These are phyloP conservation scores for Selaginella tamariscina DNA, from an alignment of 75 land plant species.

Conservation along the genomic window DNA sequence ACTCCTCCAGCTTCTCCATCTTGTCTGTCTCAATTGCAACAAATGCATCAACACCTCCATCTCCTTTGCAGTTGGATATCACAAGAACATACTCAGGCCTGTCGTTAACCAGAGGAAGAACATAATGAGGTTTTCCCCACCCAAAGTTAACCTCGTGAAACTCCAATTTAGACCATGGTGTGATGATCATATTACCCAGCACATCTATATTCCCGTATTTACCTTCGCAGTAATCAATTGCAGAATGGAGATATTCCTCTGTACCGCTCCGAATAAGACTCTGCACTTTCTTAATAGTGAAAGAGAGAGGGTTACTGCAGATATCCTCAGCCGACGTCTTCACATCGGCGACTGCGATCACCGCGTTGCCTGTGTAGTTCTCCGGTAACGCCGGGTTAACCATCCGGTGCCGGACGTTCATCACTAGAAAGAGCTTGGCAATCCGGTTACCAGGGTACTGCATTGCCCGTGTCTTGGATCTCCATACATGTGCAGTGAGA, in stretches of 20 bases:
- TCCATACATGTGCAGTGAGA: slow-evolving; percentile 1
- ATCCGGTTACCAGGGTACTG: neutral
- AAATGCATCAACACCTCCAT: slow-evolving; percentile 2
- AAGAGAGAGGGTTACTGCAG: neutral
- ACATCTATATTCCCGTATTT: neutral
- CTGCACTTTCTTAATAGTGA: neutral
- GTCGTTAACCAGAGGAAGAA: neutral
- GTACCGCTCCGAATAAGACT: neutral
- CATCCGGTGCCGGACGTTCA: slow-evolving; percentile 5
- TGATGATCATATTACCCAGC: slow-evolving; percentile 7
- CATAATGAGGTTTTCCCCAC: slow-evolving; percentile 5
- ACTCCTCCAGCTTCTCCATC: slow-evolving; percentile 1
- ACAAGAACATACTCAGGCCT: slow-evolving; percentile 1
- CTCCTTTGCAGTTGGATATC: neutral
- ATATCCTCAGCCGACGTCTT: neutral
- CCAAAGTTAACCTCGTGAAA: slow-evolving; percentile 10
- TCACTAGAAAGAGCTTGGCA: neutral
- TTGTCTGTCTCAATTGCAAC: neutral
- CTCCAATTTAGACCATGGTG: neutral
- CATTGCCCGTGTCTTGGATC: neutral
- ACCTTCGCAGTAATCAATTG: neutral
- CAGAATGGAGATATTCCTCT: neutral
- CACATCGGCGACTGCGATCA: neutral
- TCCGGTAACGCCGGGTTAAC: neutral
- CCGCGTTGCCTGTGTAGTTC: neutral